Percentiles rank a stretch among this genome's conserved stretches.
Evolutionary conservation across 768 basidiomycete genomes (phyloP).

Genomic region (Suillus fuscotomentosus): DNA sequence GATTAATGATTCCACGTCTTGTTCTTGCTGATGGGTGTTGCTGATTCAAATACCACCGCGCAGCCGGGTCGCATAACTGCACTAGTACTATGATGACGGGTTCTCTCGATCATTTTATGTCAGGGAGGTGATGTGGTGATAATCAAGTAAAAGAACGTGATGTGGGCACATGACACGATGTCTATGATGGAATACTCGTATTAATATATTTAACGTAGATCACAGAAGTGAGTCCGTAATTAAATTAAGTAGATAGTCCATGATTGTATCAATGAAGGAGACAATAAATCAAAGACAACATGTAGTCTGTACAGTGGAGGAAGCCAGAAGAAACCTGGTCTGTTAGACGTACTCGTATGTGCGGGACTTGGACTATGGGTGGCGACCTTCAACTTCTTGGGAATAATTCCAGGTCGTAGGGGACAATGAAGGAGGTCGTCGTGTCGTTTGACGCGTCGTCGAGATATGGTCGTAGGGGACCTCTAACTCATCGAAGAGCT

Average conservation of each 20-base stretch:
- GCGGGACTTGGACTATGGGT: neutral
- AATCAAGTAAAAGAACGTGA: neutral
- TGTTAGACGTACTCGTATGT: neutral
- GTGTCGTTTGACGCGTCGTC: neutral
- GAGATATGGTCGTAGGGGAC: constrained; percentile 1
- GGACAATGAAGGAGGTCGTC: neutral
- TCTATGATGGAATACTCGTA: no score
- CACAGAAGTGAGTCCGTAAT: neutral
- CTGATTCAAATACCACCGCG: neutral
- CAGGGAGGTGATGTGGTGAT: neutral
- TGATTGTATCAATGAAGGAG: neutral
- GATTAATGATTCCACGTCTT: no score
- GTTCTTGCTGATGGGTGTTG: neutral
- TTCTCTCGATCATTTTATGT: neutral
- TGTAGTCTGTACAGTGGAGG: neutral
- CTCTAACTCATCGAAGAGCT: neutral
- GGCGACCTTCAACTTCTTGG: neutral
- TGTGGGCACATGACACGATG: neutral
- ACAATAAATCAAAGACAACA: neutral
- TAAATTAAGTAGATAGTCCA: neutral
- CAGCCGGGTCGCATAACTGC: neutral
- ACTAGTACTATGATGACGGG: neutral
- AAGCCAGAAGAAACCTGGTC: neutral
- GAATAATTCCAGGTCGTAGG: neutral
- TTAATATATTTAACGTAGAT: neutral